Conservation (phyloP, 1,284 basidiomycete species). For the Heliocybe sulcata region DNA sequence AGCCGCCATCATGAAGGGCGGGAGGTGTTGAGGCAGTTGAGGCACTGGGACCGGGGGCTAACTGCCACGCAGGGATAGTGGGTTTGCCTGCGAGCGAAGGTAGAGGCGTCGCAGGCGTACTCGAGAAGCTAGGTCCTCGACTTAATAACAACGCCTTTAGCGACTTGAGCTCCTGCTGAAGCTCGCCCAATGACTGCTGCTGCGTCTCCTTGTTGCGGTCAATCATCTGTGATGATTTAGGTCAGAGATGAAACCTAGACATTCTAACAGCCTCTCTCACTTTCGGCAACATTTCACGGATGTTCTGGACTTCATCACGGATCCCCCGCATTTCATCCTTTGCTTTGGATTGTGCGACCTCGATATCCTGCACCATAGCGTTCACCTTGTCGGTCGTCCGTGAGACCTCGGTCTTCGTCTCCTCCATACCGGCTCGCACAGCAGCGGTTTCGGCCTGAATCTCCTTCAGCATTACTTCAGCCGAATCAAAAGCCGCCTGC, state of each 20-base stretch:
- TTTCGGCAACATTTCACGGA: conserved; percentile 89
- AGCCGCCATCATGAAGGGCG: conserved; percentile 10
- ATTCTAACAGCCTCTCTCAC: conserved; percentile 31
- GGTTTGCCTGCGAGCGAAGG: conserved; percentile 49
- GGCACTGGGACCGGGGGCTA: conserved; percentile 27
- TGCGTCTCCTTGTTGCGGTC: conserved; percentile 88
- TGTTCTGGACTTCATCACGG: conserved; percentile 84
- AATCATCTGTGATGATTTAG: conserved; percentile 61
- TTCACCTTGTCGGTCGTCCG: conserved; percentile 79
- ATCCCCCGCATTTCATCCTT: conserved; percentile 91
- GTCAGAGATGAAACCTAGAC: conserved; percentile 5
- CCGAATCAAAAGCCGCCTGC: conserved; percentile 90
- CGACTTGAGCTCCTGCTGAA: conserved; percentile 94
- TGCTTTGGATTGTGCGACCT: conserved; percentile 71
- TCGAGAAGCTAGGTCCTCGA: conserved; percentile 50
- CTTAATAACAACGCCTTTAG: conserved; percentile 90
- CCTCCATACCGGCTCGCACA: conserved; percentile 72
- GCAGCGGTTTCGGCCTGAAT: conserved; percentile 76
- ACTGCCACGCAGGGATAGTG: conserved; percentile 86
- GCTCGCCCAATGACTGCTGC: conserved; percentile 69
- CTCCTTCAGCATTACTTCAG: conserved; percentile 75
- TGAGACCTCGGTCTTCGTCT: conserved; percentile 75
- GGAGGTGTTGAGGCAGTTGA: conserved; percentile 10
- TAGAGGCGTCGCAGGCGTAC: conserved; percentile 37
- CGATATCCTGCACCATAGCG: conserved; percentile 69